These are phyloP conservation scores for Metschnikowia picachoensis DNA, from an alignment of 805 yeast genomes.

Conservation along the genomic window DNA sequence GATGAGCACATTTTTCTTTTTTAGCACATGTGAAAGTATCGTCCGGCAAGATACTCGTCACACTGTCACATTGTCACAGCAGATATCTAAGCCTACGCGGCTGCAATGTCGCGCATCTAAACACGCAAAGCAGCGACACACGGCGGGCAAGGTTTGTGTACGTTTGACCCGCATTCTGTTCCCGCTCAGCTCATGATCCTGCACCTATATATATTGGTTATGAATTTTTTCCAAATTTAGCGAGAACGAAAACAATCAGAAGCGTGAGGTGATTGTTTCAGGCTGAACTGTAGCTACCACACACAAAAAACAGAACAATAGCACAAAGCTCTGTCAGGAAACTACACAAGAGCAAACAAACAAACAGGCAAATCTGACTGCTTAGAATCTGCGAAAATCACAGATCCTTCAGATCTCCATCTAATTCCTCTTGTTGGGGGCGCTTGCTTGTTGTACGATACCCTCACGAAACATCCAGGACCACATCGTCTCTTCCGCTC, in stretches of 20 bases:
- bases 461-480: background rate
- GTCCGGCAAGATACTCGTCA: too few relatives aligned
- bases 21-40: too few relatives aligned
- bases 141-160: slow-evolving; percentile 4
- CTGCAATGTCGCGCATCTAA: background rate
- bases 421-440: too few relatives aligned
- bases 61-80: too few relatives aligned
- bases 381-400: background rate
- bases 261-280: slow-evolving; percentile 3
- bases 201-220: background rate
- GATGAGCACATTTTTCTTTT: too few relatives aligned
- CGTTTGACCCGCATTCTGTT: slow-evolving; percentile 11
- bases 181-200: background rate
- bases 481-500: background rate
- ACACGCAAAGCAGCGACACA: background rate
- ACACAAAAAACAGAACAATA: background rate
- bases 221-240: slow-evolving; percentile 2
- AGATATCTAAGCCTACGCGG: background rate
- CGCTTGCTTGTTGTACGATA: background rate
- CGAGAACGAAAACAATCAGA: slow-evolving; percentile 7
- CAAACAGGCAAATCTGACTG: background rate
- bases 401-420: background rate
- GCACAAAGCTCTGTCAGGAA: background rate
- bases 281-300: slow-evolving; percentile 5
- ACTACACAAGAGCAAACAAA: too few relatives aligned